phyloP scores from a whole-genome alignment of 2,329 filamentous ascomycete genomes.

The Aureobasidium melanogenum region DNA sequence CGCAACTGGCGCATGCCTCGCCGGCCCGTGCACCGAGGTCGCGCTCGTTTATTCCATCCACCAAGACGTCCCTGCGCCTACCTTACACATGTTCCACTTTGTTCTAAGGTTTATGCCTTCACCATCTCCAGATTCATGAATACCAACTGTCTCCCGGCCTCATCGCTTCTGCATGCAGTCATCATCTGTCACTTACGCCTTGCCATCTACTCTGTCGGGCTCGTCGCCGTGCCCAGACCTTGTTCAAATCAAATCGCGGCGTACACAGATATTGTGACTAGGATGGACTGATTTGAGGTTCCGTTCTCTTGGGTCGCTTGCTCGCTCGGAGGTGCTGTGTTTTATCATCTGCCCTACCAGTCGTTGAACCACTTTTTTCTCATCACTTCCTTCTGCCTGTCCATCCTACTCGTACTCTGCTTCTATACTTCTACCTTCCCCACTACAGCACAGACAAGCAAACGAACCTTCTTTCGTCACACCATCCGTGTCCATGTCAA shows the following conservation, averaged over 20 bases:
- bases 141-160: background rate
- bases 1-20: background rate
- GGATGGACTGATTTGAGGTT: constrained; percentile 9
- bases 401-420: background rate
- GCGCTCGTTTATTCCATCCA: constrained; percentile 3
- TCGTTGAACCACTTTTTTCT: background rate
- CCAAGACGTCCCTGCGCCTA: background rate
- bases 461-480: constrained; percentile 8
- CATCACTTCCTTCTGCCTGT: background rate
- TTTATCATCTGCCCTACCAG: constrained; percentile 7
- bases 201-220: background rate
- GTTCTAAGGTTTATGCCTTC: background rate
- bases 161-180: constrained; percentile 4
- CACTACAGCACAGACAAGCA: constrained; percentile 9
- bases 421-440: constrained; percentile 2
- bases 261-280: constrained; percentile 8
- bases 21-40: background rate
- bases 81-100: background rate
- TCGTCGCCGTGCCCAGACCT: background rate
- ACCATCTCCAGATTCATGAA: background rate
- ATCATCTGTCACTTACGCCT: constrained; percentile 5
- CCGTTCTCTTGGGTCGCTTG: constrained; percentile 3
- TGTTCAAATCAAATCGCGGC: constrained; percentile 6
- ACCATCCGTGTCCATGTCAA: background rate
- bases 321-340: background rate